A percentile compares a stretch with the other conserved stretches of the same genome.
These are phyloP conservation scores for Cladorrhinum sp. DNA, from an alignment of 2,329 filamentous ascomycete species.

Conservation along the genomic window DNA sequence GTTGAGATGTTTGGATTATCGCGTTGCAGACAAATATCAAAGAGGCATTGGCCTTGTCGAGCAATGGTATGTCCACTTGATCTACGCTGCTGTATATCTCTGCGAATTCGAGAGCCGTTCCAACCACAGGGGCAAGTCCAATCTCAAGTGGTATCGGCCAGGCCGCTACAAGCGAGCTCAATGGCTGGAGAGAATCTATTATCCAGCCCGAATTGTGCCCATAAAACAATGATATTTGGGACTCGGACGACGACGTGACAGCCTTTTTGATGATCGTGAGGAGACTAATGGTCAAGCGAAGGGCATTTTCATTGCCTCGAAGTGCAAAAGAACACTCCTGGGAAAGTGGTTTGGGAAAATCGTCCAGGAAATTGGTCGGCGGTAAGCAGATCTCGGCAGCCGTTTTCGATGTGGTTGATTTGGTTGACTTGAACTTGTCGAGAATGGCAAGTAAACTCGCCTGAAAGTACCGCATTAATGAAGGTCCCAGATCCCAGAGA, in stretches of 20 bases:
- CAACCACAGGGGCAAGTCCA: constrained; percentile 37
- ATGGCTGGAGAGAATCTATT: constrained; percentile 45
- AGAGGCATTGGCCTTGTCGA: constrained; percentile 30
- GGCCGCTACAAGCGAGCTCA: constrained; percentile 41
- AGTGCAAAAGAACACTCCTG: constrained; percentile 42
- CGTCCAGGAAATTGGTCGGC: constrained; percentile 20
- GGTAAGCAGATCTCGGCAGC: constrained; percentile 37
- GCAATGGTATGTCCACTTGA: constrained; percentile 16
- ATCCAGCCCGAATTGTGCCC: constrained; percentile 46
- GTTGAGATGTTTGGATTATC: constrained; percentile 17
- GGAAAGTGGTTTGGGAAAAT: neutral
- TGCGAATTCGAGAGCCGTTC: constrained; percentile 36
- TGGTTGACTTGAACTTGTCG: constrained; percentile 14
- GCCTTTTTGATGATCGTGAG: constrained; percentile 43
- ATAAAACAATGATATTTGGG: constrained; percentile 36
- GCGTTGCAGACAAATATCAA: constrained; percentile 27
- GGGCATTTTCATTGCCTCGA: constrained; percentile 39
- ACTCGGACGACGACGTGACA: constrained; percentile 32
- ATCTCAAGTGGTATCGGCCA: constrained; percentile 32
- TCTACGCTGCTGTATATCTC: constrained; percentile 10
- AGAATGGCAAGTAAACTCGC: constrained; percentile 34
- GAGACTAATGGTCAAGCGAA: constrained; percentile 46
- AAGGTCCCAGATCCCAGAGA: constrained; percentile 47
- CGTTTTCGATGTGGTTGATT: neutral
- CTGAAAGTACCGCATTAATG: constrained; percentile 49